Conservation (phyloP, 257 asterid genomes). For the Gentiana straminea region DNA sequence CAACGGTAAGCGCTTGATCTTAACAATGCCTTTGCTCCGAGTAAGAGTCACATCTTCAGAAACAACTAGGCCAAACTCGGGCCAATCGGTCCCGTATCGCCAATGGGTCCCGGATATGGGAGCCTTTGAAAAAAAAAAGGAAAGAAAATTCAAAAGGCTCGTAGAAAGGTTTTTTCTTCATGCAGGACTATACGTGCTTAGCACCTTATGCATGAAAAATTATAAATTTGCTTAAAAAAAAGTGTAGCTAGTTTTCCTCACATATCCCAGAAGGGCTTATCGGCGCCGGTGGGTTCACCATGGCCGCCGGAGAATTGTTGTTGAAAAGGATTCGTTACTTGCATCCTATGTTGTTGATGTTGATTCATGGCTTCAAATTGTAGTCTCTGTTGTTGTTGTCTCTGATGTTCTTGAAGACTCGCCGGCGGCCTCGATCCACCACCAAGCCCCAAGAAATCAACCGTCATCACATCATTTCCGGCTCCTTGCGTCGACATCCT, state of each 20-base stretch:
- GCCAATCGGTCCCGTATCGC: too few species aligned
- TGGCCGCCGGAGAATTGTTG: slow-evolving; percentile 6
- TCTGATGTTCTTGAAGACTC: slow-evolving; percentile 22
- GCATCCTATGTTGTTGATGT: slow-evolving; percentile 42
- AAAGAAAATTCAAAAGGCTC: too few species aligned
- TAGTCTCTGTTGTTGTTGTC: slow-evolving; percentile 19
- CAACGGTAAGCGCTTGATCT: too few species aligned
- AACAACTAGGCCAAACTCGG: too few species aligned
- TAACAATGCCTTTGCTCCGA: too few species aligned
- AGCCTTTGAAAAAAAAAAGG: too few species aligned
- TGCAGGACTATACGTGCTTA: too few species aligned
- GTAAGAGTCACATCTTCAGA: too few species aligned
- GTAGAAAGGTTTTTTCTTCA: too few species aligned
- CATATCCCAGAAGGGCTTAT: slow-evolving; percentile 13
- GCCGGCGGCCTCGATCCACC: slow-evolving; percentile 52
- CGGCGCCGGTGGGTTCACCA: slow-evolving; percentile 3
- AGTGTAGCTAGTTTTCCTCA: not conserved
- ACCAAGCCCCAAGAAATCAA: slow-evolving; percentile 78
- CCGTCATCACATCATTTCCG: slow-evolving; percentile 48
- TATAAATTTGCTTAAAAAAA: too few species aligned
- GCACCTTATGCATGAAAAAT: too few species aligned
- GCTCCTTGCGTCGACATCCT: slow-evolving; percentile 23
- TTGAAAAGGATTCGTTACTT: slow-evolving; percentile 17
- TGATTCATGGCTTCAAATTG: slow-evolving; percentile 33
- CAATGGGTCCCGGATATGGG: too few species aligned